phyloP scores from a whole-genome alignment of 169 alveolate species.

The Cryptosporidium ryanae region DNA sequence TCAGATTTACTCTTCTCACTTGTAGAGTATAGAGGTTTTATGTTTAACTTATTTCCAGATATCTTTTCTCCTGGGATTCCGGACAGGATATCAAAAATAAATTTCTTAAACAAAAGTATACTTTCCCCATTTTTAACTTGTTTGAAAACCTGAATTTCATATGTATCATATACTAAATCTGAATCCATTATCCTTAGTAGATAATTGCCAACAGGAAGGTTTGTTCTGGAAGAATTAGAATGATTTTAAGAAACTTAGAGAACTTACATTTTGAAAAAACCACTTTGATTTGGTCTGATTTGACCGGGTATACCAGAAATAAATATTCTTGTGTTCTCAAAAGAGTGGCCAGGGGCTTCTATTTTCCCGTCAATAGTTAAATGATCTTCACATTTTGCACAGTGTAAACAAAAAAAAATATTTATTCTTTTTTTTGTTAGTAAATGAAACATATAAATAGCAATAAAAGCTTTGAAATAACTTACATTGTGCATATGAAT shows the following conservation, averaged over 20 bases:
- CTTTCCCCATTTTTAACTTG: slow-evolving; percentile 15
- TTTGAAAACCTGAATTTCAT: slow-evolving; percentile 12
- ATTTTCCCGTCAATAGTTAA: slow-evolving; percentile 5
- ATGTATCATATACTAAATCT: slow-evolving; percentile 10
- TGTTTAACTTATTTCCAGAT: slow-evolving; percentile 2
- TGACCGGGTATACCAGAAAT: slow-evolving; percentile 10
- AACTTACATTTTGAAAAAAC: slow-evolving; percentile 63
- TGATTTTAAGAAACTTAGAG: background rate
- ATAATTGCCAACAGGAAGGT: slow-evolving; percentile 45
- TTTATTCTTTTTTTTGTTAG: no score
- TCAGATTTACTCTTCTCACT: background rate
- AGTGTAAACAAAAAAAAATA: background rate
- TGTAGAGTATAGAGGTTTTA: slow-evolving; percentile 48
- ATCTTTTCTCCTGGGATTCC: slow-evolving; percentile 9
- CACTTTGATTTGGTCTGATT: slow-evolving; percentile 25
- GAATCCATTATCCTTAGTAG: slow-evolving; percentile 20
- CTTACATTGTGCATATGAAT: no score
- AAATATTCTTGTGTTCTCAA: slow-evolving; percentile 27
- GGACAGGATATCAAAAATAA: slow-evolving; percentile 14
- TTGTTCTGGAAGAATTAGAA: background rate
- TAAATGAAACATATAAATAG: no score
- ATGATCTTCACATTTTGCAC: slow-evolving; percentile 14
- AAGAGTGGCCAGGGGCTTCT: slow-evolving; percentile 20
- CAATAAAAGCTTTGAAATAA: no score
- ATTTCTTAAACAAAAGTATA: slow-evolving; percentile 6